Conservation (phyloP, 2,329 filamentous ascomycete species). For the Penicillium sumatraense region DNA sequence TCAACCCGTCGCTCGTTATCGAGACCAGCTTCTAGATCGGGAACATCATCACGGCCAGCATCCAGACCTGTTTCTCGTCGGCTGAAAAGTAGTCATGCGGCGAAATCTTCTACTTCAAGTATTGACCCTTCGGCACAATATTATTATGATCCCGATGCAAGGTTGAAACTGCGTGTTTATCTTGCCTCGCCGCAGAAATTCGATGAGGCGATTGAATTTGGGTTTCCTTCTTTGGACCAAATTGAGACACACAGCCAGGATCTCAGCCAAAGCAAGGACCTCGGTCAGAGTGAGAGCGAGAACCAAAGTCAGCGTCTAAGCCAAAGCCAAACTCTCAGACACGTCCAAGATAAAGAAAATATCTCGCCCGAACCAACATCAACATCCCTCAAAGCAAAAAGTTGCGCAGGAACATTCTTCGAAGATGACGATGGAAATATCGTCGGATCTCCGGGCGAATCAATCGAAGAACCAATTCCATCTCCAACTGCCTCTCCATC, state of each 20-base stretch:
- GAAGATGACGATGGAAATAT: conserved; percentile 52
- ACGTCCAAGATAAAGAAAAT: conserved; percentile 31
- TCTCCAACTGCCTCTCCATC: no score
- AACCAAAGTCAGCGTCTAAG: no score
- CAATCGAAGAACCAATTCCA: conserved; percentile 24
- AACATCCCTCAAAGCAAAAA: conserved; percentile 42
- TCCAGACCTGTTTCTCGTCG: conserved; percentile 47
- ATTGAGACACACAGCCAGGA: not conserved
- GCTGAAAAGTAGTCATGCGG: conserved; percentile 61
- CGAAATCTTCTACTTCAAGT: conserved; percentile 55
- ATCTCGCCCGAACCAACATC: conserved; percentile 19
- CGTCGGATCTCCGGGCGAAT: conserved; percentile 35
- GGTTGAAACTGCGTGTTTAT: conserved; percentile 82
- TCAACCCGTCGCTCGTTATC: conserved; percentile 35
- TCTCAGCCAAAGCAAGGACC: no score
- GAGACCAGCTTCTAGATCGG: conserved; percentile 4
- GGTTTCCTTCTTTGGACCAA: conserved; percentile 67
- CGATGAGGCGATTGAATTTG: conserved; percentile 92
- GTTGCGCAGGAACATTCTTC: conserved; percentile 58
- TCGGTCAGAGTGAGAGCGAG: no score
- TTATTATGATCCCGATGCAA: conserved; percentile 88
- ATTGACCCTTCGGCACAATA: conserved; percentile 77
- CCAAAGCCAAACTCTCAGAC: no score
- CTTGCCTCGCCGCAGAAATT: conserved; percentile 92
- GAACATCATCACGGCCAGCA: no score